phyloP scores from a whole-genome alignment of 2,329 filamentous ascomycete genomes.

The Arthroderma uncinatum region DNA sequence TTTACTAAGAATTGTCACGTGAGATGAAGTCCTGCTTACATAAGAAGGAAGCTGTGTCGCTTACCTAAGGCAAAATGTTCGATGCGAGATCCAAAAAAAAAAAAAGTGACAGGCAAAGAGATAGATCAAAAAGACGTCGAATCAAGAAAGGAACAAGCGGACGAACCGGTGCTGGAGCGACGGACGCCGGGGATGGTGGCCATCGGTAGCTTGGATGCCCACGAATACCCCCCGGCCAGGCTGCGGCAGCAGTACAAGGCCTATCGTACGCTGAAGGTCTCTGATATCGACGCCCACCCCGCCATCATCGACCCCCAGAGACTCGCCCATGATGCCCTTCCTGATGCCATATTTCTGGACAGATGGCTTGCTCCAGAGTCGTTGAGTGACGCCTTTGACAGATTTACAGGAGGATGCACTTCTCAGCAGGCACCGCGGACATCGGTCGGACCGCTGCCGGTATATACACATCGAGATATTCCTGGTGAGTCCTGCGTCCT shows the following conservation, averaged over 20 bases:
- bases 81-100: background rate
- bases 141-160: background rate
- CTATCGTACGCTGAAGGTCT: conserved; percentile 51
- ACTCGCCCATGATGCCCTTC: conserved; percentile 25
- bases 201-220: conserved; percentile 51
- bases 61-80: background rate
- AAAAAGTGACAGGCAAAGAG: background rate
- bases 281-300: conserved; percentile 42
- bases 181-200: background rate
- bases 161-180: background rate
- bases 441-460: conserved; percentile 20
- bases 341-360: conserved; percentile 20
- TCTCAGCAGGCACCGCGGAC: conserved; percentile 14
- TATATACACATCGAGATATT: conserved; percentile 27
- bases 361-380: conserved; percentile 23
- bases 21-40: background rate
- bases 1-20: background rate
- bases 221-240: conserved; percentile 62
- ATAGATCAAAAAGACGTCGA: background rate
- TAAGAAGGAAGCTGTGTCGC: background rate
- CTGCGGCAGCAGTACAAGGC: conserved; percentile 65
- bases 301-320: conserved; percentile 46
- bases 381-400: conserved; percentile 24
- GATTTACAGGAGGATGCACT: conserved; percentile 18
- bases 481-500: conserved; percentile 24